Evolutionary conservation across 768 basidiomycete genomes (phyloP).

Genomic region (Mycena vulgaris): DNA sequence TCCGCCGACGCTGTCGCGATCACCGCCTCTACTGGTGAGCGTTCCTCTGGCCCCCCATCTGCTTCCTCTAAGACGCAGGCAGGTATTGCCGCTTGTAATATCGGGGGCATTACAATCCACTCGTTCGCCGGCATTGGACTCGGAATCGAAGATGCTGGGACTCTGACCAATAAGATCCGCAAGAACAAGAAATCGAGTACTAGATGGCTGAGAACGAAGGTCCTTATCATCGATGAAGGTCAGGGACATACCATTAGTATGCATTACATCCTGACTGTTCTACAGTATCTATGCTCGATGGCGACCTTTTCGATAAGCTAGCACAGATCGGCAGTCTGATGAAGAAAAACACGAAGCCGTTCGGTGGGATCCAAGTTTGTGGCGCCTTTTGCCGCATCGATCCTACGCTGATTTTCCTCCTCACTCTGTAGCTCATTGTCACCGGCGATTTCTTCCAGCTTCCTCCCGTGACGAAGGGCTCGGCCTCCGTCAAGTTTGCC

Average conservation of each 20-base stretch:
- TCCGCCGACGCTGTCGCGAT: constrained; percentile 86
- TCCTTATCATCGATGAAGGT: constrained; percentile 90
- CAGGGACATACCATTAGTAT: constrained; percentile 17
- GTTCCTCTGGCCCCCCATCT: not conserved
- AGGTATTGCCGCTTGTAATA: constrained; percentile 98
- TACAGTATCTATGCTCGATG: constrained; percentile 97
- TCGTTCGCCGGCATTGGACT: constrained; percentile 96
- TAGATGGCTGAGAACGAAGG: constrained; percentile 89
- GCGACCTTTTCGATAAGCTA: constrained; percentile 93
- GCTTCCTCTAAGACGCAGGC: constrained; percentile 6
- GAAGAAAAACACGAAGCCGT: constrained; percentile 77
- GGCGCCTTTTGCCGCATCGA: not conserved
- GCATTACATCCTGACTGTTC: constrained; percentile 7
- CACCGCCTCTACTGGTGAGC: constrained; percentile 91
- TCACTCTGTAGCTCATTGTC: constrained; percentile 76
- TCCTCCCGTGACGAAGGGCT: constrained; percentile 86
- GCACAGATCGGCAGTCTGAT: constrained; percentile 77
- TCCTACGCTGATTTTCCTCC: not conserved
- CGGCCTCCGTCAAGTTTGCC: constrained; percentile 81
- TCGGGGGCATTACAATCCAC: constrained; percentile 95
- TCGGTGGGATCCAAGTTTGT: constrained; percentile 93
- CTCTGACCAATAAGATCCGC: constrained; percentile 75
- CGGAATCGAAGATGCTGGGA: constrained; percentile 75
- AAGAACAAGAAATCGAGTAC: constrained; percentile 88
- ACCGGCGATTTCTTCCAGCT: constrained; percentile 99